A percentile compares a stretch with the other conserved stretches of the same genome.
Evolutionary conservation across 2,329 filamentous ascomycete species (phyloP).

Genomic region (Bipolaris cookei): DNA sequence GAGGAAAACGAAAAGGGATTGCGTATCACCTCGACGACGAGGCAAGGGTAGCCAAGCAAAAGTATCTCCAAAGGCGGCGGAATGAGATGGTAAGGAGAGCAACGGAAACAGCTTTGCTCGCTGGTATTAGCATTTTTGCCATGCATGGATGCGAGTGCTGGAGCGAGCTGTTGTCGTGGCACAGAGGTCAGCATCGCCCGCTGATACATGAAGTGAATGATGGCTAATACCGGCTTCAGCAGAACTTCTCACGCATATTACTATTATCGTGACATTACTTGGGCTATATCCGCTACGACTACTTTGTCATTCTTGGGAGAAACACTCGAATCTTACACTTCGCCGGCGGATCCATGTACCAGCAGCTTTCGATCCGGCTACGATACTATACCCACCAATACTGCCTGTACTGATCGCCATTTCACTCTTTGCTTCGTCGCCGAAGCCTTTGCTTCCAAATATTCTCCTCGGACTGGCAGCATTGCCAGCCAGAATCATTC

Average conservation of each 20-base stretch:
- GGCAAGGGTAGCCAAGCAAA: conserved; percentile 60
- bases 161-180: conserved; percentile 47
- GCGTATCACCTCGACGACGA: conserved; percentile 41
- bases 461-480: conserved; percentile 81
- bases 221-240: conserved; percentile 33
- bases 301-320: conserved; percentile 39
- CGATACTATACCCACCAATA: conserved; percentile 82
- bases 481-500: conserved; percentile 75
- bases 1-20: conserved; percentile 22
- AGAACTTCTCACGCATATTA: conserved; percentile 51
- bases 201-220: background rate
- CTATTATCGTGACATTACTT: conserved; percentile 40
- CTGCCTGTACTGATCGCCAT: conserved; percentile 79
- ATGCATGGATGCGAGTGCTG: conserved; percentile 49
- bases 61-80: conserved; percentile 83
- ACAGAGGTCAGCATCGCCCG: conserved; percentile 44
- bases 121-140: conserved; percentile 58
- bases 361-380: conserved; percentile 84
- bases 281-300: conserved; percentile 50
- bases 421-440: conserved; percentile 69
- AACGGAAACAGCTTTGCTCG: conserved; percentile 62
- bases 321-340: conserved; percentile 38
- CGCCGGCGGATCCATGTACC: conserved; percentile 67
- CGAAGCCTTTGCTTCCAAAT: conserved; percentile 73
- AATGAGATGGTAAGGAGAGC: conserved; percentile 79